Base-by-base conservation (phyloP, 768 basidiomycete species). In the Boletus speciosus region DNA sequence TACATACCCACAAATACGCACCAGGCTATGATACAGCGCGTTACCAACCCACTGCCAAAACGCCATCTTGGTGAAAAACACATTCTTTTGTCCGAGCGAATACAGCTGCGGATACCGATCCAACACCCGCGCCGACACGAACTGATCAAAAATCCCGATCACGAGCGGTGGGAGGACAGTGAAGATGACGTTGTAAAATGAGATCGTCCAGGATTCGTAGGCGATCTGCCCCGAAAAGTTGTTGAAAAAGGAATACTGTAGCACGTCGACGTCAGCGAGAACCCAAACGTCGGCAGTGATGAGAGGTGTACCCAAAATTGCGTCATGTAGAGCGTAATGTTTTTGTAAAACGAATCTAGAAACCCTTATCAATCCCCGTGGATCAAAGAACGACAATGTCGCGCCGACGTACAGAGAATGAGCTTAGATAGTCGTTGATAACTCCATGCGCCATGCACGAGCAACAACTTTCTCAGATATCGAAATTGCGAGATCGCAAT, bases 361-460 rank as follows among this genome's bases (percentile, higher is more conserved):
- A 45, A 15, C 23, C 43, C 25, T 1, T 36, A 37, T 54, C 31
- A 45, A 34, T 66, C 8, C 42, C 2, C 67, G 25, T 62, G 52
- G 49, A 48, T 35, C 45, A 23, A 31, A 19, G 14, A 16, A 34
- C 14, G 34, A 14, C 19, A 23, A 36, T 7, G 7, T 14, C 2
- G 3, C 9, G 6, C 9, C 37, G 11, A 80, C 93, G 57, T 67
- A 95, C 96, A 99, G 9, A 99, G 78, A 65, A 98, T 95, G 52
- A 99, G 80, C 69, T 96, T 98, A 14, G 94, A 95, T 54, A 99
- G 69, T 34, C 97, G 81, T 52, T 91, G 87, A 68, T 99, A 99
- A 73, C 96, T 98, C 97, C 97, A 99, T 2, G 97, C 90, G 5
- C 97, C 97, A 65, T 99, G 97, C 7, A 99, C 97, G 15, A 99